Evolutionary conservation across 164 flowering plant genomes (phyloP).

Genomic region (Macadamia tetraphylla): DNA sequence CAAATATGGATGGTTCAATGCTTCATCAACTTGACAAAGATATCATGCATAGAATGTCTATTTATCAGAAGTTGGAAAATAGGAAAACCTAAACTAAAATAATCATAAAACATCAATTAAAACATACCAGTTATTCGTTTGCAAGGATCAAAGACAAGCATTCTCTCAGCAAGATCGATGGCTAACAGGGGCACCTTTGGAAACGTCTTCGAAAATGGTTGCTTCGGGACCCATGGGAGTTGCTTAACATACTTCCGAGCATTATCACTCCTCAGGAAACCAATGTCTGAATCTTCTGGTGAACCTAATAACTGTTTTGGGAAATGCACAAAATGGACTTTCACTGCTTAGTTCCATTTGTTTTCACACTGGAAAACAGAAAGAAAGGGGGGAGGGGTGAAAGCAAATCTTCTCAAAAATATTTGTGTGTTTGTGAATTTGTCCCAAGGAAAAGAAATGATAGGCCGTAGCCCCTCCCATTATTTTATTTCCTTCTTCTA

Average conservation of each 20-base stretch:
- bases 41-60: background rate
- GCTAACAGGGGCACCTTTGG: conserved; percentile 62
- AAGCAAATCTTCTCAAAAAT: too few species aligned
- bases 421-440: too few species aligned
- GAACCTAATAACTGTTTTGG: conserved; percentile 41
- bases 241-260: conserved; percentile 42
- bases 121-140: conserved; percentile 80
- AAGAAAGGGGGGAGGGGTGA: too few species aligned
- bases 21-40: conserved; percentile 62
- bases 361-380: background rate
- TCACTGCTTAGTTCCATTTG: background rate
- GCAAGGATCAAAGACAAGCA: conserved; percentile 93
- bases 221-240: conserved; percentile 43
- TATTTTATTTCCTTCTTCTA: too few species aligned
- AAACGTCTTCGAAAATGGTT: conserved; percentile 46
- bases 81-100: background rate
- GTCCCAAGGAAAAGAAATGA: too few species aligned
- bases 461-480: too few species aligned
- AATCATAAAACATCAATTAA: background rate
- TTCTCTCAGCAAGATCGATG: conserved; percentile 76
- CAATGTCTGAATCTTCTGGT: conserved; percentile 51
- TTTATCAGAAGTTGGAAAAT: background rate
- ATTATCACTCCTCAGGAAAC: conserved; percentile 45
- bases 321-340: background rate
- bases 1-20: conserved; percentile 74